Evolutionary conservation across 768 basidiomycete genomes (phyloP).

Genomic region (Lactarius pseudohatsudake): DNA sequence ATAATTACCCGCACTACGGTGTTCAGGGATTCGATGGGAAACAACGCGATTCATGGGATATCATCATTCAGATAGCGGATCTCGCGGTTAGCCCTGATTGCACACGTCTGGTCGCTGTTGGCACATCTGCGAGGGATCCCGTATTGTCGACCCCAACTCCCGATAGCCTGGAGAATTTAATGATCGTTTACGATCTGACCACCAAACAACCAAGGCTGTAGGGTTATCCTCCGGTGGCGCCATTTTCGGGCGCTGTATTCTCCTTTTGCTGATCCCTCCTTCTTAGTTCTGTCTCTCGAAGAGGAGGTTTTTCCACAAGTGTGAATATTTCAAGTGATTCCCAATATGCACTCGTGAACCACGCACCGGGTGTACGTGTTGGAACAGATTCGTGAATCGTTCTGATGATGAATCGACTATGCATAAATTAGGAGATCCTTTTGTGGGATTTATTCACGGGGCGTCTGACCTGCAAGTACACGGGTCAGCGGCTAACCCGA

Average conservation of each 20-base stretch:
- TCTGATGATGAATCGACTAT: slow-evolving; percentile 20
- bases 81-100: slow-evolving; percentile 85
- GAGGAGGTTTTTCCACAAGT: slow-evolving; percentile 80
- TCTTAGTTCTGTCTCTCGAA: slow-evolving; percentile 52
- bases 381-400: slow-evolving; percentile 23
- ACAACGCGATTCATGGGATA: slow-evolving; percentile 66
- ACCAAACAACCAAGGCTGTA: slow-evolving; percentile 69
- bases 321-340: slow-evolving; percentile 86
- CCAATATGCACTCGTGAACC: slow-evolving; percentile 81
- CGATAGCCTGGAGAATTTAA: slow-evolving; percentile 51
- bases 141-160: slow-evolving; percentile 24
- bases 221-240: slow-evolving; percentile 36
- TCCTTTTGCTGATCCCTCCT: slow-evolving; percentile 26
- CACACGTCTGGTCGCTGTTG: slow-evolving; percentile 78
- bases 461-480: slow-evolving; percentile 73
- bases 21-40: slow-evolving; percentile 74
- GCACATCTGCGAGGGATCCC: slow-evolving; percentile 49
- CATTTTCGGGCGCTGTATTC: slow-evolving; percentile 19
- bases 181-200: slow-evolving; percentile 75
- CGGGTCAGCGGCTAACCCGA: slow-evolving; percentile 78
- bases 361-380: slow-evolving; percentile 74
- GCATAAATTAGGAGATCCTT: slow-evolving; percentile 70
- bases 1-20: slow-evolving; percentile 14
- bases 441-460: slow-evolving; percentile 77
- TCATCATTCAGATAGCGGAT: slow-evolving; percentile 80